Evolutionary conservation across 208 protist species (phyloP).

Genomic region (Trypanosoma theileri): DNA sequence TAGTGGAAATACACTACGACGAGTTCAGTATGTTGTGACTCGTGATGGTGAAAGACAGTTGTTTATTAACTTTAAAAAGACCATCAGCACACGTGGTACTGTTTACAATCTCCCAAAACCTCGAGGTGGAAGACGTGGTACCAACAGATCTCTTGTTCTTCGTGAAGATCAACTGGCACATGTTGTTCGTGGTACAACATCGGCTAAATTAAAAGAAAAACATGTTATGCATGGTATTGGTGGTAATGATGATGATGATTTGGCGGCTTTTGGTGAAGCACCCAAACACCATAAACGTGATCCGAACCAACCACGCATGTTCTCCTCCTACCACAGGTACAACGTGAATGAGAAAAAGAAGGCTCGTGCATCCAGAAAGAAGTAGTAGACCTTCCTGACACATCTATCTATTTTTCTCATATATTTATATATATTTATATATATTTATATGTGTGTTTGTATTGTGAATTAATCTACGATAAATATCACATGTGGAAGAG

Average conservation of each 20-base stretch:
- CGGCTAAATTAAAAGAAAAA: slow-evolving; percentile 56
- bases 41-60: slow-evolving; percentile 78
- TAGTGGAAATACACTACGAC: slow-evolving; percentile 87
- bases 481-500: too few species aligned
- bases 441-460: too few species aligned
- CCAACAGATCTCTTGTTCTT: slow-evolving; percentile 84
- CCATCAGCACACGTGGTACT: slow-evolving; percentile 83
- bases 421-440: background rate
- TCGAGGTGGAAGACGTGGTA: slow-evolving; percentile 81
- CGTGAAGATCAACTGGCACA: slow-evolving; percentile 91
- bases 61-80: slow-evolving; percentile 88
- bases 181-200: slow-evolving; percentile 64
- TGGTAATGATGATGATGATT: slow-evolving; percentile 48
- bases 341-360: slow-evolving; percentile 91
- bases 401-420: too few species aligned
- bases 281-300: slow-evolving; percentile 65
- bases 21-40: slow-evolving; percentile 91
- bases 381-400: too few species aligned
- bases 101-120: slow-evolving; percentile 89
- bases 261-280: slow-evolving; percentile 72
- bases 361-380: slow-evolving; percentile 70
- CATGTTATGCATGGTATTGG: slow-evolving; percentile 32
- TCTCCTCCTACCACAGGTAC: slow-evolving; percentile 85
- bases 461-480: too few species aligned
- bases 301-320: slow-evolving; percentile 50